A percentile compares a stretch with the other conserved stretches of the same genome.
phyloP scores from a whole-genome alignment of 805 yeast species.

The Zygotorulaspora chibaensis region DNA sequence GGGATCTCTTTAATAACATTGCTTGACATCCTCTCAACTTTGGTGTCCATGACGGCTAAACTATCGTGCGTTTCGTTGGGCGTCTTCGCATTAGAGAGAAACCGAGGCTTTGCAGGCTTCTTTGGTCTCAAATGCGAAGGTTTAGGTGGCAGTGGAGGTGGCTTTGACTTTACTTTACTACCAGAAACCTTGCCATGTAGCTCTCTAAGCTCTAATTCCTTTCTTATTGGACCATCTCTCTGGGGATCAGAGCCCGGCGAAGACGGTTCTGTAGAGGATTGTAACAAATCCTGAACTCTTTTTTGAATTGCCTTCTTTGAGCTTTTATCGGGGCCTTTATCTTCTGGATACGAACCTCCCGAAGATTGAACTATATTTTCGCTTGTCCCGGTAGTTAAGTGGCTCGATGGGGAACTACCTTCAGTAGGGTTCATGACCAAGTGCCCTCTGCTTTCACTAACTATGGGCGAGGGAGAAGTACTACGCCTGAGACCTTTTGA shows the following conservation, averaged over 20 bases:
- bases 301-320: conserved; percentile 45
- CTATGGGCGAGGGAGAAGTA: no score
- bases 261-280: conserved; percentile 27
- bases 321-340: background rate
- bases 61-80: background rate
- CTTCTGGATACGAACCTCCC: background rate
- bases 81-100: conserved; percentile 32
- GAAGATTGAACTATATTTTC: no score
- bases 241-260: conserved; percentile 57
- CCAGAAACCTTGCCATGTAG: conserved; percentile 1
- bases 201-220: conserved; percentile 43
- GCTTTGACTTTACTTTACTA: background rate
- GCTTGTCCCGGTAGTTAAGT: no score
- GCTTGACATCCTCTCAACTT: conserved; percentile 51
- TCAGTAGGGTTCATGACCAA: no score
- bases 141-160: conserved; percentile 51
- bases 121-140: conserved; percentile 40
- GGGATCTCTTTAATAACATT: conserved; percentile 40
- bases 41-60: conserved; percentile 39
- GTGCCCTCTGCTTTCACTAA: no score
- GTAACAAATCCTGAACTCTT: conserved; percentile 49
- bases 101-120: conserved; percentile 48
- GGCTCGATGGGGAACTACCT: no score
- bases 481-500: no score
- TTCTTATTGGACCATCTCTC: conserved; percentile 60